A percentile compares a stretch with the other conserved stretches of the same genome.
These are phyloP conservation scores for Parmelia sp. DNA, from an alignment of 495 filamentous ascomycete species.

Conservation along the genomic window DNA sequence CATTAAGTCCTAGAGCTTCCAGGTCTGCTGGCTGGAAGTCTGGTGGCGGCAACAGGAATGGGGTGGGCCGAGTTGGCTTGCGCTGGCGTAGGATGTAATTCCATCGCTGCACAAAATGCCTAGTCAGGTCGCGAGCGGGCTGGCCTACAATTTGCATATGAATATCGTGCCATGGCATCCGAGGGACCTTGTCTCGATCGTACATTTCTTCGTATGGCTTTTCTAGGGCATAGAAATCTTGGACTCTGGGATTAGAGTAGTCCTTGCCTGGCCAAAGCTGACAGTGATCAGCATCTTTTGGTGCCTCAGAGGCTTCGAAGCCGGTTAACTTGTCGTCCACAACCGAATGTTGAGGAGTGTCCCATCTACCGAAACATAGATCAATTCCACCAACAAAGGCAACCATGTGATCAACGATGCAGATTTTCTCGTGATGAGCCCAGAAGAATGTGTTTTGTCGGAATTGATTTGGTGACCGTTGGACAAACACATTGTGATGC, in stretches of 20 bases:
- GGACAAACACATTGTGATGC: constrained; percentile 92
- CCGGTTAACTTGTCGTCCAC: constrained; percentile 92
- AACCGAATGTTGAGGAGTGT: constrained; percentile 85
- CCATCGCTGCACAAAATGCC: constrained; percentile 99
- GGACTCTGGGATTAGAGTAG: constrained; percentile 92
- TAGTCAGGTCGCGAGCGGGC: constrained; percentile 85
- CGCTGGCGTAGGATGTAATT: constrained; percentile 93
- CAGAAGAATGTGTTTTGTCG: constrained; percentile 99
- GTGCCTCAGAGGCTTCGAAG: constrained; percentile 69
- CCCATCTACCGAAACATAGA: constrained; percentile 96
- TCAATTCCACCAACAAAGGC: constrained; percentile 96
- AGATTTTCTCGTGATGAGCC: constrained; percentile 96
- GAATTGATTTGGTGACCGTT: constrained; percentile 93
- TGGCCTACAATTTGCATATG: constrained; percentile 98
- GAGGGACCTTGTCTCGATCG: constrained; percentile 73
- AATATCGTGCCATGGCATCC: constrained; percentile 99
- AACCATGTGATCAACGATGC: constrained; percentile 90
- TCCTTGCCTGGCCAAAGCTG: constrained; percentile 98
- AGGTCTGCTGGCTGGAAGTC: constrained; percentile 83
- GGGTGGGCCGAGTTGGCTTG: constrained; percentile 88
- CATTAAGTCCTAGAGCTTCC: constrained; percentile 77
- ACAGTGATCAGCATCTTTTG: constrained; percentile 87
- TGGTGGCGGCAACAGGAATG: constrained; percentile 86
- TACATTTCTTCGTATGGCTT: constrained; percentile 99
- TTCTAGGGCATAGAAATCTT: constrained; percentile 88